These are phyloP conservation scores for Larix sibirica DNA, from an alignment of 83 land plant genomes.

Conservation along the genomic window DNA sequence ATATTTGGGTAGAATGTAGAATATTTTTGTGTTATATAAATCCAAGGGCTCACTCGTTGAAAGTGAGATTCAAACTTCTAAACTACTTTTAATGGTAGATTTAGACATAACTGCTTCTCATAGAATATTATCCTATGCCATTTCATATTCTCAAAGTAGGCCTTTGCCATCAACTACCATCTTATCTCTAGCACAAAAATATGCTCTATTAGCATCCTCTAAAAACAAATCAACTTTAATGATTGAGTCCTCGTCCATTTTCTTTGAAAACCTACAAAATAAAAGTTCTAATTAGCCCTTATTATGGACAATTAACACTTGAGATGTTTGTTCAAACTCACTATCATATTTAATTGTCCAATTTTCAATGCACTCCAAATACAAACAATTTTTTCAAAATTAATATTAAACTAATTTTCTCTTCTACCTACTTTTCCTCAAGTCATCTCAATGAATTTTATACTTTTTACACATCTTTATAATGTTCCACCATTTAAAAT, in stretches of 20 bases:
- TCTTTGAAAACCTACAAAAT: neutral
- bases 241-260: neutral
- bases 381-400: neutral
- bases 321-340: neutral
- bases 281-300: neutral
- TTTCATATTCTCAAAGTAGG: neutral
- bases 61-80: slow-evolving; percentile 4
- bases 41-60: neutral
- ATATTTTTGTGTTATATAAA: neutral
- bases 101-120: neutral
- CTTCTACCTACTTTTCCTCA: neutral
- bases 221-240: neutral
- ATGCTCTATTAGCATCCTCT: neutral
- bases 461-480: neutral
- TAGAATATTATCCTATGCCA: neutral
- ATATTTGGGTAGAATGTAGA: too few species aligned
- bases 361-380: neutral
- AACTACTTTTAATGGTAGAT: neutral
- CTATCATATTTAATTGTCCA: neutral
- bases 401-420: neutral
- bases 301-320: neutral
- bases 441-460: neutral
- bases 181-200: neutral
- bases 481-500: neutral
- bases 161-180: neutral